Percentiles rank a stretch among this genome's conserved stretches.
Conservation (phyloP, 1,139 yeast genomes). For the Nakaseomyces glabratus region DNA sequence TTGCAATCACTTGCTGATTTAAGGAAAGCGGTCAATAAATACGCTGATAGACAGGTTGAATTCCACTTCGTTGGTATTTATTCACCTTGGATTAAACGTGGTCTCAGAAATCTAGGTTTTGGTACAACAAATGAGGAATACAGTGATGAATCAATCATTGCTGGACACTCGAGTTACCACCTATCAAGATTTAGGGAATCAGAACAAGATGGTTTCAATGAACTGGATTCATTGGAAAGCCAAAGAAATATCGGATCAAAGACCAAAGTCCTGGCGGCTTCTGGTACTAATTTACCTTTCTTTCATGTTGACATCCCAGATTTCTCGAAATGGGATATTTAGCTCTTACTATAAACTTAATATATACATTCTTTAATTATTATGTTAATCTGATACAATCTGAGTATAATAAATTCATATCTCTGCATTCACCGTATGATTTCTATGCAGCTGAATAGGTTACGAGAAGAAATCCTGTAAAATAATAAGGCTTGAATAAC, state of each 20-base stretch:
- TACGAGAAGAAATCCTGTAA: too few species aligned
- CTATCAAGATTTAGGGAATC: constrained; percentile 19
- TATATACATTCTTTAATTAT: too few species aligned
- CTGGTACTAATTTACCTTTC: constrained; percentile 69
- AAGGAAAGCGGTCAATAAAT: constrained; percentile 59
- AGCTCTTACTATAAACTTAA: too few species aligned
- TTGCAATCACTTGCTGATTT: constrained; percentile 71
- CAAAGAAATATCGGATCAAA: constrained; percentile 17
- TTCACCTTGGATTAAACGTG: constrained; percentile 81
- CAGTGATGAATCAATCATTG: constrained; percentile 26
- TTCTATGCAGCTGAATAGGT: too few species aligned
- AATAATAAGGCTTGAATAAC: too few species aligned
- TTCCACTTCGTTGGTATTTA: constrained; percentile 81
- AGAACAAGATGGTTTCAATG: not conserved
- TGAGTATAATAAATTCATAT: too few species aligned
- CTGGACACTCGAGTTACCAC: constrained; percentile 30
- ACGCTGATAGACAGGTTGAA: constrained; percentile 79
- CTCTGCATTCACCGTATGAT: too few species aligned
- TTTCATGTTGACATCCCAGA: constrained; percentile 86
- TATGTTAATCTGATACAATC: too few species aligned
- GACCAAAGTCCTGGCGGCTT: constrained; percentile 42
- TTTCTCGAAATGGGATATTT: constrained; percentile 35
- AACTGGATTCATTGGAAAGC: constrained; percentile 19
- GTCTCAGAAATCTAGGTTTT: constrained; percentile 67
- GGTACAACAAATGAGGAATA: constrained; percentile 46